Base-by-base conservation (phyloP, 129 eudicot genomes). In the Cynara cardunculus region DNA sequence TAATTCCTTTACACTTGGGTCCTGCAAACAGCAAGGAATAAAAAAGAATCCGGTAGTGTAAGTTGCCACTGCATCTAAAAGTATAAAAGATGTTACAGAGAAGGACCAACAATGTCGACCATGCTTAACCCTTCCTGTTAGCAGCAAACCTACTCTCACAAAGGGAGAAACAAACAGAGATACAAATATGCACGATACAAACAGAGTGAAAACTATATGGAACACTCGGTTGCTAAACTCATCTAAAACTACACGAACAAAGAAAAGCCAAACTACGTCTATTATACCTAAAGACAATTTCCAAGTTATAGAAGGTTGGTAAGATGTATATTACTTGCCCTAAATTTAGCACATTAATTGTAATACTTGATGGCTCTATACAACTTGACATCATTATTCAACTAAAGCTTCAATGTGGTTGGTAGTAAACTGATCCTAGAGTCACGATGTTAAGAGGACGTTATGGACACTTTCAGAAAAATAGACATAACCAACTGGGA, bases 1-100 rank as follows among this genome's bases (percentile, higher is more conserved):
- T 75, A 94, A 76, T 56, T 94, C 98, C 84, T 92, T 94, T 64
- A 94, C 90, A 77, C 98, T 94, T 79, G 97, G 98, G 80, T 94
- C 98, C 98, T 94, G 80, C 72, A 71, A 56, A 46, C 72, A 37
- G 25, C 53, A 76, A 25, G 46, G 30, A 67, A 70, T 2, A 28
- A 34, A 66, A 46, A 46, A 74, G 61, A 74, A 53, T n/a, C 18
- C 10, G 32, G 69, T 16, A 67, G 10, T 49, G 25, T 44, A 68
- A 61, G 83, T 71, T 72, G 44, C 72, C 73, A 80, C 10, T 18
- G 10, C 39, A 80, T 37, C 62, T 73, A n/a, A 62, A 25, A 26
- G 6, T 22, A 62, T 37, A 64, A n/a, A n/a, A 80, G 72, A 31
- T 2, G 31, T 56, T 14, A 32, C 22, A 49, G 28, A 39, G 25